Evolutionary conservation across 192 early-diverging fungal species (phyloP), one percentile per base, ranked within the genome.

Genomic region (Funneliformis mosseae): DNA sequence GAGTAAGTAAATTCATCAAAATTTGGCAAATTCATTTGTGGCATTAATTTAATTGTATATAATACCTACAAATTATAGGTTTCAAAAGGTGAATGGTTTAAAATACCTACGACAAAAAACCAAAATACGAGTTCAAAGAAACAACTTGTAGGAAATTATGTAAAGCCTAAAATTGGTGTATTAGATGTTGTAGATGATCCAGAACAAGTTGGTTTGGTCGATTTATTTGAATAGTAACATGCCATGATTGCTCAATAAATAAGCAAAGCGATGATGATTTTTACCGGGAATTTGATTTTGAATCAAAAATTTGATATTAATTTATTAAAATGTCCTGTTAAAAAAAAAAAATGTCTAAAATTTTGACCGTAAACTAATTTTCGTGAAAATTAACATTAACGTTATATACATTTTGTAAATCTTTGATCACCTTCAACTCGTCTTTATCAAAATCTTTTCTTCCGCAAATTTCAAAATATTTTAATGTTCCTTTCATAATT

Each of bases 171-270:
- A 70, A 70, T 70, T 23, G 68, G 68, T 8, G 21, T 70, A 41
- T 70, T 70, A 5, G 68, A 70, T 70, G 68, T 68, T 38, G 33
- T 70, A 41, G 41, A 70, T n/a, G 68, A 70, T 70, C 41, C 68
- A 41, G 25, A 38, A 33, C 38, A 70, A 33, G 33, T 39, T 68
- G 68, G 68, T 42, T 41, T 70, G 27, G 25, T 0, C 18, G 14
- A 55, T 55, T 14, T 55, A 18, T 55, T 55, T 16, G 50, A 55
- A 18, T 18, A 55, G 21, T 55, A n/a, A n/a, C n/a, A n/a, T n/a
- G n/a, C n/a, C n/a, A n/a, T n/a, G n/a, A n/a, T n/a, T n/a, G n/a
- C n/a, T n/a, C 33, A 33, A 33, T 33, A 33, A 33, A 33, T 33
- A 33, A 33, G 3, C 33, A 33, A 33, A 33, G 33, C 33, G 3